These are phyloP conservation scores for Crinitomyces ghanaensis DNA, from an alignment of 805 yeast genomes.

Conservation along the genomic window DNA sequence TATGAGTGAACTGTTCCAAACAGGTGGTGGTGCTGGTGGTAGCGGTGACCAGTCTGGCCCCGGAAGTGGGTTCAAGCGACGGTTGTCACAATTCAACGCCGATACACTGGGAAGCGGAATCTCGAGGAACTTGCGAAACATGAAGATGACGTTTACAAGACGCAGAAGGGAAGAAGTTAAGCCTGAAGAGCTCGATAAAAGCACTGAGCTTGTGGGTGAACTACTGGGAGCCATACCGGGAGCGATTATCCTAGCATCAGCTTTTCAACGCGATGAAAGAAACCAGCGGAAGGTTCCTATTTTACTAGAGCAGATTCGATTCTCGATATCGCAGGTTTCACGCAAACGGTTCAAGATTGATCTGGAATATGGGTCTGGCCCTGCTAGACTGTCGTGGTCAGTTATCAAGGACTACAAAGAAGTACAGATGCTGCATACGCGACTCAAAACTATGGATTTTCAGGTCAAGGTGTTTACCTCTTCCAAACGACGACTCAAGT, in stretches of 20 bases:
- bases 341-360: slow-evolving; percentile 43
- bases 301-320: slow-evolving; percentile 57
- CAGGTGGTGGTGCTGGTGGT: slow-evolving; percentile 2
- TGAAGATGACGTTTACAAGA: slow-evolving; percentile 8
- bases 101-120: slow-evolving; percentile 6
- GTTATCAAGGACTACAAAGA: slow-evolving; percentile 64
- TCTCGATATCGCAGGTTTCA: slow-evolving; percentile 36
- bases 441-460: slow-evolving; percentile 44
- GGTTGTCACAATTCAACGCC: slow-evolving; percentile 14
- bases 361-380: slow-evolving; percentile 84
- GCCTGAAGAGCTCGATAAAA: slow-evolving; percentile 20
- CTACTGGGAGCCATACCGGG: slow-evolving; percentile 26
- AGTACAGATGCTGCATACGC: slow-evolving; percentile 56
- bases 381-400: slow-evolving; percentile 67
- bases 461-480: slow-evolving; percentile 24
- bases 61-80: slow-evolving; percentile 8
- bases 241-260: slow-evolving; percentile 53
- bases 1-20: too few relatives aligned
- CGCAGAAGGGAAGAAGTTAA: slow-evolving; percentile 12
- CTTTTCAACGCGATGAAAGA: slow-evolving; percentile 59
- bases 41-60: slow-evolving; percentile 3
- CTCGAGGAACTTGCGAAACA: slow-evolving; percentile 12
- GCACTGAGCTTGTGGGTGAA: slow-evolving; percentile 34
- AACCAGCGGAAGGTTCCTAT: slow-evolving; percentile 64
- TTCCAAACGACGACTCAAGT: slow-evolving; percentile 15